Evolutionary conservation across 371 early-diverging fungal species (phyloP).

Genomic region (Batrachochytrium dendrobatidis): DNA sequence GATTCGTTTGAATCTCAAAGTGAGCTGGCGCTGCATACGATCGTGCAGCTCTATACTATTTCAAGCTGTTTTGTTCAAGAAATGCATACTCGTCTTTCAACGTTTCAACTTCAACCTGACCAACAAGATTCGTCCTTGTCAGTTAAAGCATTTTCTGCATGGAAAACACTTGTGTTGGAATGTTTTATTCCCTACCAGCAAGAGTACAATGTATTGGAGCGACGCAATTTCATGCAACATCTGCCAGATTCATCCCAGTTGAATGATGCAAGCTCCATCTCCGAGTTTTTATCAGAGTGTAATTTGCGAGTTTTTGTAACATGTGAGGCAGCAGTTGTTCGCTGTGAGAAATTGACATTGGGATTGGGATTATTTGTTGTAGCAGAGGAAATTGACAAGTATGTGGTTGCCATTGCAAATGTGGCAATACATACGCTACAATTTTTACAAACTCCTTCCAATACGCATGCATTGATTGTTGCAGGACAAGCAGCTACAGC

Average conservation of each 20-base stretch:
- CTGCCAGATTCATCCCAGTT: conserved; percentile 18
- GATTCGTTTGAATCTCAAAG: conserved; percentile 34
- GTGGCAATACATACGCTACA: neutral
- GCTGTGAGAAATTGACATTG: conserved; percentile 54
- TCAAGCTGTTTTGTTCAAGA: conserved; percentile 8
- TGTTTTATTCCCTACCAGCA: conserved; percentile 57
- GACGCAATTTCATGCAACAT: conserved; percentile 25
- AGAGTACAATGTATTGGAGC: conserved; percentile 50
- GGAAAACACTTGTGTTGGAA: conserved; percentile 35
- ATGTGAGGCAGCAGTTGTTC: conserved; percentile 40
- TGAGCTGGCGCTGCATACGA: conserved; percentile 45
- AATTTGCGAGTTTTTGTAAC: conserved; percentile 36
- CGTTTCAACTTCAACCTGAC: conserved; percentile 51
- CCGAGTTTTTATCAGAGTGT: conserved; percentile 34
- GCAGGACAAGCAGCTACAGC: too few species aligned
- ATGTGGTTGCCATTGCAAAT: conserved; percentile 21
- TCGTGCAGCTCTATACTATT: conserved; percentile 34
- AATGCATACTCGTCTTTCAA: conserved; percentile 43
- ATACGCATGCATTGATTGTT: too few species aligned
- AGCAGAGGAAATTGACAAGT: conserved; percentile 44
- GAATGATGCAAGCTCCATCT: conserved; percentile 12
- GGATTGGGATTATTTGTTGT: conserved; percentile 55
- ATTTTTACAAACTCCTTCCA: neutral
- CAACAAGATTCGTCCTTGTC: too few species aligned
- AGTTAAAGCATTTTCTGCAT: too few species aligned